phyloP scores from a whole-genome alignment of 2,329 filamentous ascomycete genomes.

The Trichoderma lentiforme region DNA sequence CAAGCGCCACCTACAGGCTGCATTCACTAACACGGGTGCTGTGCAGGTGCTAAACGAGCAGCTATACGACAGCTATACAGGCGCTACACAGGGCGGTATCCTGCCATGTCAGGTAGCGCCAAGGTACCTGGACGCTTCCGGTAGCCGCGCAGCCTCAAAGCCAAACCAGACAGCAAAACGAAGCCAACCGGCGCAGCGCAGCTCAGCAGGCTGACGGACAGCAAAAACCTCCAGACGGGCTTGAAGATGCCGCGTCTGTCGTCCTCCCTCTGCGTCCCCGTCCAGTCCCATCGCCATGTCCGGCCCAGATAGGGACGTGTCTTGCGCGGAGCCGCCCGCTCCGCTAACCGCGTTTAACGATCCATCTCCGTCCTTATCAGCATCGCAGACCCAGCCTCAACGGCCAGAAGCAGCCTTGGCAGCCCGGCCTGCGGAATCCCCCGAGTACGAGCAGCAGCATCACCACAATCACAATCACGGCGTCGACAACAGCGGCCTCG shows the following conservation, averaged over 20 bases:
- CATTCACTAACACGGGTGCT: neutral
- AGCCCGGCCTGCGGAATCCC: neutral
- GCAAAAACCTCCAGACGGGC: neutral
- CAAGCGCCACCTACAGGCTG: neutral
- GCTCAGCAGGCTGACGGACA: neutral
- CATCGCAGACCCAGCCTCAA: neutral
- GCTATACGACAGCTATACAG: neutral
- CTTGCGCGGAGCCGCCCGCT: neutral
- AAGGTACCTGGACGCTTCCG: constrained; percentile 5
- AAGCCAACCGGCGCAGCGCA: neutral
- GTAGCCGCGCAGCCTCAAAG: constrained; percentile 14
- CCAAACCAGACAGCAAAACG: neutral
- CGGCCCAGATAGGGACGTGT: constrained; percentile 15
- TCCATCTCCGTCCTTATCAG: neutral
- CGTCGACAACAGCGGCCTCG: neutral
- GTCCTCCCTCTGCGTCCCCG: constrained; percentile 7
- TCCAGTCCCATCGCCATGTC: constrained; percentile 18
- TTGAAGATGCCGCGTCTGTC: constrained; percentile 17
- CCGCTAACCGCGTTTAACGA: neutral
- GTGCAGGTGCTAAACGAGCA: neutral
- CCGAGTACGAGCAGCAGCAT: neutral
- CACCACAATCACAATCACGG: neutral
- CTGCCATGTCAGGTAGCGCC: neutral
- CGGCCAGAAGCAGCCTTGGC: constrained; percentile 10
- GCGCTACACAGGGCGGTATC: neutral